A percentile compares a stretch with the other conserved stretches of the same genome.
Conservation (phyloP, 1,139 yeast species). For the Kurtzmaniella quercitrusa region DNA sequence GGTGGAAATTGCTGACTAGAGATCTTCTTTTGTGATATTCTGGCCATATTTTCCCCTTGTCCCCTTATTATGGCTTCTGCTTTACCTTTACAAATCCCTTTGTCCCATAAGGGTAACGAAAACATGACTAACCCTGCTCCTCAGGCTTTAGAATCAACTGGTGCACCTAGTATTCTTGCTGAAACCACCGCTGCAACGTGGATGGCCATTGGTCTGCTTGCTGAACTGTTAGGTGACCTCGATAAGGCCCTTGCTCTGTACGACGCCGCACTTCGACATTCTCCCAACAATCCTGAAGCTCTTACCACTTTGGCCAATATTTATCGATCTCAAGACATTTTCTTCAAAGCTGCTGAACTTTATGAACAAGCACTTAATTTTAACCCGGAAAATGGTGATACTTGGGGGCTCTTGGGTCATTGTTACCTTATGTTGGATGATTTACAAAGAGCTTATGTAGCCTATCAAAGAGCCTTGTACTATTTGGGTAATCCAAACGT, state of each 20-base stretch:
- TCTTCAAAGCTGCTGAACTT: slow-evolving; percentile 88
- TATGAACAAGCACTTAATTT: slow-evolving; percentile 82
- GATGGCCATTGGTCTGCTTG: slow-evolving; percentile 87
- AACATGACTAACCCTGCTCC: slow-evolving; percentile 10
- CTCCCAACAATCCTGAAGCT: slow-evolving; percentile 82
- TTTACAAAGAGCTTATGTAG: slow-evolving; percentile 89
- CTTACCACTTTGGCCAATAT: slow-evolving; percentile 83
- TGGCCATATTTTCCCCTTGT: background rate
- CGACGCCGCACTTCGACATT: slow-evolving; percentile 84
- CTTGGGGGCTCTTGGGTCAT: slow-evolving; percentile 97
- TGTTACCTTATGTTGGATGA: slow-evolving; percentile 97
- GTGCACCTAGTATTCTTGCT: slow-evolving; percentile 24
- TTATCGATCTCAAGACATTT: slow-evolving; percentile 84
- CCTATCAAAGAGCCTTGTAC: slow-evolving; percentile 92
- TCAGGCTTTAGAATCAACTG: slow-evolving; percentile 1
- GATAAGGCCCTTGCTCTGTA: slow-evolving; percentile 88
- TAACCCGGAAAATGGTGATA: slow-evolving; percentile 87
- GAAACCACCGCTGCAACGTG: slow-evolving; percentile 88
- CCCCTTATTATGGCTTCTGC: slow-evolving; percentile 14
- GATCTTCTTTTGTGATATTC: too few species aligned
- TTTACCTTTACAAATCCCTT: slow-evolving; percentile 18
- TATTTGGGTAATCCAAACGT: slow-evolving; percentile 91
- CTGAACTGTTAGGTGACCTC: slow-evolving; percentile 83
- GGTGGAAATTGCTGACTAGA: background rate
- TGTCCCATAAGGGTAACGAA: slow-evolving; percentile 16